These are phyloP conservation scores for Axilococcus clingmanii DNA, from an alignment of 139 green algal genomes.

Conservation along the genomic window DNA sequence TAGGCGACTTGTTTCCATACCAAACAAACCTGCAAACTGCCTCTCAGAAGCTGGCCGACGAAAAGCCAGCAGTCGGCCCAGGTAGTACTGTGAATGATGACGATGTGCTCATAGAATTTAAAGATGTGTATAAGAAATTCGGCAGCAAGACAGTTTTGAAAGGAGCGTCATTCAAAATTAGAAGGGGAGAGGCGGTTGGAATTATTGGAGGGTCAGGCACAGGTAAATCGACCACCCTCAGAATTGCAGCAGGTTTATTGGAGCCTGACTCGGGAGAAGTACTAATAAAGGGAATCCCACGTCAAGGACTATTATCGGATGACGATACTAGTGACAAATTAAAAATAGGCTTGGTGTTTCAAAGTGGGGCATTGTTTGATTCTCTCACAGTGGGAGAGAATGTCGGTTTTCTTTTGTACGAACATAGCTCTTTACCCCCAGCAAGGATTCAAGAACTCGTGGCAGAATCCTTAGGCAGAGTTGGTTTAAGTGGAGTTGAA, in stretches of 20 bases:
- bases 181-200: conserved; percentile 89
- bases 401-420: conserved; percentile 91
- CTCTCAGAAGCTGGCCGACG: too few relatives aligned
- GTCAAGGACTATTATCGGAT: conserved; percentile 72
- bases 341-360: conserved; percentile 69
- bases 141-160: conserved; percentile 83
- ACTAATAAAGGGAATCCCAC: conserved; percentile 59
- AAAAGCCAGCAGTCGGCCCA: not conserved
- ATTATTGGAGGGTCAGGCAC: conserved; percentile 96
- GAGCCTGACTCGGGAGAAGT: conserved; percentile 83
- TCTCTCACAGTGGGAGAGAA: conserved; percentile 94
- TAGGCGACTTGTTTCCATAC: too few relatives aligned
- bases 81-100: conserved; percentile 11
- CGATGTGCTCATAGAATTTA: conserved; percentile 89
- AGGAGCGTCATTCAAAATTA: conserved; percentile 87
- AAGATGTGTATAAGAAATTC: conserved; percentile 93
- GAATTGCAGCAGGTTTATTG: conserved; percentile 88
- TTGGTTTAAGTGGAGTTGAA: conserved; percentile 88
- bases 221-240: conserved; percentile 93
- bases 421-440: conserved; percentile 73
- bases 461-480: conserved; percentile 62
- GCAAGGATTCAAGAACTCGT: conserved; percentile 60
- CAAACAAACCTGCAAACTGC: too few relatives aligned
- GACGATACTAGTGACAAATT: conserved; percentile 37
- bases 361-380: conserved; percentile 96